Conservation (phyloP, 2,329 filamentous ascomycete genomes). For the Xylariomycetidae sp. region DNA sequence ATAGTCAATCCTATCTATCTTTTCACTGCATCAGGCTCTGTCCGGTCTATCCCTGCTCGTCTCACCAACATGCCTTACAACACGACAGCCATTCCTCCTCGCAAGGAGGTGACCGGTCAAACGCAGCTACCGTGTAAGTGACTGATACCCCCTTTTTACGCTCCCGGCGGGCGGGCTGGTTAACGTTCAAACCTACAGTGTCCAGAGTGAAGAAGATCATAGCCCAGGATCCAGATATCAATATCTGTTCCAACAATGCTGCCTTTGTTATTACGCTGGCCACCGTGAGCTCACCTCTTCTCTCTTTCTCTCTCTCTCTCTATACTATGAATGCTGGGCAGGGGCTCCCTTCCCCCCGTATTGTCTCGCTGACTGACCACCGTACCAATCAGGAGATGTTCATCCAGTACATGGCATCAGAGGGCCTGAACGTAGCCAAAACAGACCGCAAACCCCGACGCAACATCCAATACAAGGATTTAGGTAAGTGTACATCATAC, state of each 20-base stretch:
- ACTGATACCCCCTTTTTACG: neutral
- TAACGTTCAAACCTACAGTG: too few species aligned
- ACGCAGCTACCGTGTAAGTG: slow-evolving; percentile 77
- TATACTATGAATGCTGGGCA: too few species aligned
- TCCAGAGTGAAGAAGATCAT: slow-evolving; percentile 96
- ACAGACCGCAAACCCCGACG: slow-evolving; percentile 86
- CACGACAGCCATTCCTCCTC: slow-evolving; percentile 73
- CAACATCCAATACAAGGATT: slow-evolving; percentile 93
- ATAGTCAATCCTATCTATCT: too few species aligned
- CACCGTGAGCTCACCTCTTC: slow-evolving; percentile 51
- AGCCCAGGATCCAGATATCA: slow-evolving; percentile 77
- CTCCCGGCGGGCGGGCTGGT: too few species aligned
- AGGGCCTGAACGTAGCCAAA: slow-evolving; percentile 83
- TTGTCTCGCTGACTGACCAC: slow-evolving; percentile 1
- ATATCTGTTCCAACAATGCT: slow-evolving; percentile 85
- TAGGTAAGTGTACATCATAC: slow-evolving; percentile 64
- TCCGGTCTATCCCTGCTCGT: too few species aligned
- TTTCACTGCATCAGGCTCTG: too few species aligned
- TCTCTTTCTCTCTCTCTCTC: neutral
- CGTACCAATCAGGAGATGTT: slow-evolving; percentile 72
- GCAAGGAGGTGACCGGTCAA: slow-evolving; percentile 78
- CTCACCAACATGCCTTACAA: slow-evolving; percentile 76
- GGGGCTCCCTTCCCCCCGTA: too few species aligned
- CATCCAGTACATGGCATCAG: slow-evolving; percentile 82
- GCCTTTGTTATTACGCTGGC: slow-evolving; percentile 91